Evolutionary conservation across 768 basidiomycete species (phyloP).

Genomic region (Panaeolus papilionaceus): DNA sequence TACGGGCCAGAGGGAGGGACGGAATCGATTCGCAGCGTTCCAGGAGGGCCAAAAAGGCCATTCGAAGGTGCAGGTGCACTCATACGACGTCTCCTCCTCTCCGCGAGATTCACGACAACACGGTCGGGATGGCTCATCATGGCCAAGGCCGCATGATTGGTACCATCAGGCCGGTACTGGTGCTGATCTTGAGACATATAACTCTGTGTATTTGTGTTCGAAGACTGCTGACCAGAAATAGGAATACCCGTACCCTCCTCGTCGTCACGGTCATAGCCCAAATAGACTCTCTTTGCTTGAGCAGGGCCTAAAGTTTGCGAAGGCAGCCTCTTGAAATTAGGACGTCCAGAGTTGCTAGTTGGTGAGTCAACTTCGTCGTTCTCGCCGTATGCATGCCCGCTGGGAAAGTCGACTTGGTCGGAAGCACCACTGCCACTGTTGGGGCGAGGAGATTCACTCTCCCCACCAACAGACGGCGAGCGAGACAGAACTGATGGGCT

Average conservation of each 20-base stretch:
- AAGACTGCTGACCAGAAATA: not conserved
- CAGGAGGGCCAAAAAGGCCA: not conserved
- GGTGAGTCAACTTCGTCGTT: conserved; percentile 20
- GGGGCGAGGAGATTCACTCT: conserved; percentile 19
- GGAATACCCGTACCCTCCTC: conserved; percentile 27
- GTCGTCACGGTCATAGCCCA: conserved; percentile 36
- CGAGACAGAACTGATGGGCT: not conserved
- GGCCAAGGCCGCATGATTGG: conserved; percentile 13
- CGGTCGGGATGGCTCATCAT: conserved; percentile 30
- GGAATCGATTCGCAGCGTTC: not conserved
- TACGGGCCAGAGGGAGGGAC: not conserved
- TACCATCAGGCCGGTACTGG: conserved; percentile 7
- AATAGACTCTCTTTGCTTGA: conserved; percentile 55
- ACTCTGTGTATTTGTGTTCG: conserved; percentile 19
- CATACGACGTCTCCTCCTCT: conserved; percentile 40
- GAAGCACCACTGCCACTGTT: conserved; percentile 30
- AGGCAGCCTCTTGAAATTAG: conserved; percentile 75
- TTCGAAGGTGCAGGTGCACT: conserved; percentile 31
- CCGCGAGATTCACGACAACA: conserved; percentile 32
- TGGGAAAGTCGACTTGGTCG: conserved; percentile 31
- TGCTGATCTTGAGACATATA: conserved; percentile 1
- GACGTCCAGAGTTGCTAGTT: conserved; percentile 39
- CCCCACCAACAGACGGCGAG: conserved; percentile 24
- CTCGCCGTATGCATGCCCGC: not conserved
- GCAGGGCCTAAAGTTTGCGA: conserved; percentile 75